Evolutionary conservation across 225 moss, liverwort and hornwort genomes (phyloP), one percentile per base, ranked within the genome.

Genomic region (Takakia lepidozioides): DNA sequence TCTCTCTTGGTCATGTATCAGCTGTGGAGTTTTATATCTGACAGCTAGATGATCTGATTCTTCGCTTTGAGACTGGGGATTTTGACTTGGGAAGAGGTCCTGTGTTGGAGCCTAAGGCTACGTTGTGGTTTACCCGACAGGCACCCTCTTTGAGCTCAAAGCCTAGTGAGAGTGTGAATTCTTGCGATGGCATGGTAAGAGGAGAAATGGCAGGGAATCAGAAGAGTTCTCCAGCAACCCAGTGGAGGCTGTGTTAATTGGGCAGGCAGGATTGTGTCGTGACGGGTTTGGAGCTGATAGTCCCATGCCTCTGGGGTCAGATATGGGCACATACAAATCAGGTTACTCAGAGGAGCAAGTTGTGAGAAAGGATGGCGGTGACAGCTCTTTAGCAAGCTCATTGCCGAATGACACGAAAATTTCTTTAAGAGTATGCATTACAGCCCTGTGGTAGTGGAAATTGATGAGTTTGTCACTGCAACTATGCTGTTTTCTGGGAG

Each of bases 401-500:
- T n/a, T n/a, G n/a, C n/a, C n/a, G n/a, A n/a, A n/a, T n/a, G n/a
- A n/a, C n/a, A n/a, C n/a, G n/a, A n/a, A n/a, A n/a, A n/a, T n/a
- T n/a, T n/a, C n/a, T n/a, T n/a, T n/a, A n/a, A n/a, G n/a, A n/a
- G n/a, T n/a, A n/a, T n/a, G n/a, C n/a, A n/a, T n/a, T n/a, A n/a
- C n/a, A n/a, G n/a, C n/a, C 32, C 32, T 6, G 11, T 8, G 27
- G 11, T 50, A 15, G 10, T 50, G 25, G 49, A 50, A 17, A 25
- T 10, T 26, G 30, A 29, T 2, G 26, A 23, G 10, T 55, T 41
- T 55, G 55, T 55, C 25, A 39, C 38, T 42, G 55, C 55, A 11
- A 25, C 55, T 25, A 55, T 55, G 55, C 40, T 55, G 1, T 23
- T 55, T 8, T 55, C 55, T 27, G 55, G 55, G 25, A 55, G 55